Conservation (phyloP, 75 land plant species). For the Ceratopteris richardii region DNA sequence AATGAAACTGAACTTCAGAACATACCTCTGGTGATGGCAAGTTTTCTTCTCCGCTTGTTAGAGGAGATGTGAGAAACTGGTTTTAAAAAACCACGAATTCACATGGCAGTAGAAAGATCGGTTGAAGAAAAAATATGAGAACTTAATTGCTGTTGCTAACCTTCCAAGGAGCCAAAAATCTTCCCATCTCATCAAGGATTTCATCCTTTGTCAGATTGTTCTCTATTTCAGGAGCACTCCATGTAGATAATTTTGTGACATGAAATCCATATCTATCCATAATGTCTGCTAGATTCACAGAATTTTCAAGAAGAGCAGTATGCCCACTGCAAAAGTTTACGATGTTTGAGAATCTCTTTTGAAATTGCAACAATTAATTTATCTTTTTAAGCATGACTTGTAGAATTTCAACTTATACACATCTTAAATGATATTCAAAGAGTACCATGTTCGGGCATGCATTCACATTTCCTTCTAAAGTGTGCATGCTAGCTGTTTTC, state of each 20-base stretch:
- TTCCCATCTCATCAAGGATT: constrained; percentile 28
- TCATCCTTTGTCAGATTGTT: constrained; percentile 11
- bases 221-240: not conserved
- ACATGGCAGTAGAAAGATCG: too few relatives aligned
- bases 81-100: constrained; percentile 1
- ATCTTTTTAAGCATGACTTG: too few relatives aligned
- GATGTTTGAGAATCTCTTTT: not conserved
- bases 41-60: constrained; percentile 29
- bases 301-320: constrained; percentile 29
- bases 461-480: too few relatives aligned
- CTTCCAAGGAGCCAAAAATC: constrained; percentile 29
- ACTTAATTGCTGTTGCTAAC: constrained; percentile 7
- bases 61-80: constrained; percentile 38
- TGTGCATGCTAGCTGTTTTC: too few relatives aligned
- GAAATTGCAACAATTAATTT: too few relatives aligned
- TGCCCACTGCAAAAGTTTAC: constrained; percentile 25
- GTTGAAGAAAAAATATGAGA: too few relatives aligned
- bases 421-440: too few relatives aligned
- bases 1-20: not conserved
- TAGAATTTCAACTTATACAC: too few relatives aligned
- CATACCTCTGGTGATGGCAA: constrained; percentile 21
- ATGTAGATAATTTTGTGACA: constrained; percentile 1
- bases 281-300: constrained; percentile 18
- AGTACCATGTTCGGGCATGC: too few relatives aligned
- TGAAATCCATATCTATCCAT: constrained; percentile 20